These are phyloP conservation scores for Tetrapisispora phaffii DNA, from an alignment of 805 yeast species.

Conservation along the genomic window DNA sequence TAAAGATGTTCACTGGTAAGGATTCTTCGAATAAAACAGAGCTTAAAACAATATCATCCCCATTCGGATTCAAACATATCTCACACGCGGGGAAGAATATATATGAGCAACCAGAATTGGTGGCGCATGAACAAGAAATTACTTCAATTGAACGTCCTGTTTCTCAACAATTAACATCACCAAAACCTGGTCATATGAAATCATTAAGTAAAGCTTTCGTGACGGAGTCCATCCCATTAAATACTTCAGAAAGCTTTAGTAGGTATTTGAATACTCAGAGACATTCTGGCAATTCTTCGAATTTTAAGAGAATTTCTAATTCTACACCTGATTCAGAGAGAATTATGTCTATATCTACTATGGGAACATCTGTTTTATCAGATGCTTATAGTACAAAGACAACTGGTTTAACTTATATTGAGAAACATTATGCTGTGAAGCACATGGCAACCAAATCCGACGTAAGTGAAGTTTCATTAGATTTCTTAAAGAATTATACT, in stretches of 20 bases:
- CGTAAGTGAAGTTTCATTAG: constrained; percentile 16
- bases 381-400: constrained; percentile 9
- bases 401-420: constrained; percentile 10
- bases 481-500: constrained; percentile 20
- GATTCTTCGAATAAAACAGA: constrained; percentile 11
- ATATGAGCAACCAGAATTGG: background rate
- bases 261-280: background rate
- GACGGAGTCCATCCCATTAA: constrained; percentile 5
- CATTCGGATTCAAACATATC: constrained; percentile 33
- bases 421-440: constrained; percentile 7
- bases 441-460: constrained; percentile 6
- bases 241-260: background rate
- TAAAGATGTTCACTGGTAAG: constrained; percentile 15
- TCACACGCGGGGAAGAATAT: constrained; percentile 27
- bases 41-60: constrained; percentile 26
- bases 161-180: background rate
- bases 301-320: constrained; percentile 8
- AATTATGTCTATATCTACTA: constrained; percentile 24
- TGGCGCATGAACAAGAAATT: background rate
- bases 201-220: constrained; percentile 11
- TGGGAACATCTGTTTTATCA: constrained; percentile 21
- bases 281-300: constrained; percentile 6
- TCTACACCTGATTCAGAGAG: constrained; percentile 11
- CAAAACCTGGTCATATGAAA: background rate
- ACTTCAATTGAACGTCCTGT: background rate